Evolutionary conservation across 176 grass and related monocot genomes (phyloP), one percentile per base, ranked within the genome.

Genomic region (Pharus latifolius): DNA sequence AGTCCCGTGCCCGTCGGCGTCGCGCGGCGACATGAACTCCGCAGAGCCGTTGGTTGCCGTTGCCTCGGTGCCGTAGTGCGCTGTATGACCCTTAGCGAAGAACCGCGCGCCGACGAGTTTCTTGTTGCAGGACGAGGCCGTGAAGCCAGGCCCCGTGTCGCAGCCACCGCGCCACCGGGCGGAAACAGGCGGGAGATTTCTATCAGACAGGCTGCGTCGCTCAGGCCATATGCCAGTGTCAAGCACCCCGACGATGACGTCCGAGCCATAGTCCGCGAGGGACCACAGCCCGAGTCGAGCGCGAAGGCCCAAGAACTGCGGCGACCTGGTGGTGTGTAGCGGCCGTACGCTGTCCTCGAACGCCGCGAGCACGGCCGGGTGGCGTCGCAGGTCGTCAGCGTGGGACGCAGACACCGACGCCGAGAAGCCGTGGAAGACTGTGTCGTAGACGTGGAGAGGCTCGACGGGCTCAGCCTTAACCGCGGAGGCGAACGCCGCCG

Each of bases 181-280:
- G 5, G 95, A 90, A 16, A 98, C 76, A 0, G 84, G 84, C 0
- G 86, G 70, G 4, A 98, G 91, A 72, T 93, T 91, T 32, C 87
- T 17, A 38, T 98, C 95, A 0, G 95, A 94, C 18, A 98, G 78
- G 53, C 87, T 94, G n/a, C 95, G 84, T 10, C 84, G 84, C 70
- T 94, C 95, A 30, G 95, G 90, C 95, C 90, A 98, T 10, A 94
- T 67, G 44, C 95, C 95, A 1, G 95, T 98, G 73, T 98, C 95
- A 17, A 94, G 82, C 24, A 98, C 84, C 33, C 95, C 95, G 8
- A 98, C 67, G 30, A 98, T 23, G 47, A 91, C 95, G 58, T 93
- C 95, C 3, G 90, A 93, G 57, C 95, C 95, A 47, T 98, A 98
- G 80, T 98, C 90, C 1, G 95, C 67, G 57, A 88, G 69, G 28